Conservation (phyloP, 352 stramenopile species). For the Phytophthora idaei region DNA sequence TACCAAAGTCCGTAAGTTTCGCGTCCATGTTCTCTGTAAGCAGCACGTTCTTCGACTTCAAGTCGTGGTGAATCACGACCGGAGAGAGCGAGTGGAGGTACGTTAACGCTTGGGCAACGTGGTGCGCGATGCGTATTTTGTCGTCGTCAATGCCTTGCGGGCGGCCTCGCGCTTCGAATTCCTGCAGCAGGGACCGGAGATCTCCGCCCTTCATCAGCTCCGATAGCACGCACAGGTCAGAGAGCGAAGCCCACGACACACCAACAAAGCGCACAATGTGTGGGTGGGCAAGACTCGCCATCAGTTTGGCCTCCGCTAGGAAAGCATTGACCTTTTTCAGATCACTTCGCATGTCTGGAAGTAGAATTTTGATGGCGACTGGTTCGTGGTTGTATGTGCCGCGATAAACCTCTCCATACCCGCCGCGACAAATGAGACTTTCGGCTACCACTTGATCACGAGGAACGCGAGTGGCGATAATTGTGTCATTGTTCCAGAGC, state of each 20-base stretch:
- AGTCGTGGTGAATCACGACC: slow-evolving; percentile 40
- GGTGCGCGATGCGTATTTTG: slow-evolving; percentile 34
- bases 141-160: slow-evolving; percentile 27
- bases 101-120: slow-evolving; percentile 33
- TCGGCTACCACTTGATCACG: slow-evolving; percentile 9
- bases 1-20: slow-evolving; percentile 48
- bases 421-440: slow-evolving; percentile 23
- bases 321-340: slow-evolving; percentile 48
- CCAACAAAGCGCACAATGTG: slow-evolving; percentile 59
- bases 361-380: slow-evolving; percentile 53
- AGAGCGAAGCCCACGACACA: slow-evolving; percentile 43
- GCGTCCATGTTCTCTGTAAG: slow-evolving; percentile 19
- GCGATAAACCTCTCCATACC: slow-evolving; percentile 47
- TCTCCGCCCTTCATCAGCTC: slow-evolving; percentile 49
- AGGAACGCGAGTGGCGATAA: slow-evolving; percentile 17
- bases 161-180: slow-evolving; percentile 12
- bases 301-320: slow-evolving; percentile 45
- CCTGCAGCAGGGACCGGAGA: slow-evolving; percentile 29
- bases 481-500: slow-evolving; percentile 11
- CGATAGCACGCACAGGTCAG: slow-evolving; percentile 38
- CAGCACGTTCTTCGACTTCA: slow-evolving; percentile 53
- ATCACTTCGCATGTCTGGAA: slow-evolving; percentile 23
- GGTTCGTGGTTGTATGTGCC: slow-evolving; percentile 41
- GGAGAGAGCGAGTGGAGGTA: slow-evolving; percentile 2
- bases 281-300: slow-evolving; percentile 47